Evolutionary conservation across 139 green algal species (phyloP), one percentile per base, ranked within the genome.

Genomic region (Yamagishiella unicocca): DNA sequence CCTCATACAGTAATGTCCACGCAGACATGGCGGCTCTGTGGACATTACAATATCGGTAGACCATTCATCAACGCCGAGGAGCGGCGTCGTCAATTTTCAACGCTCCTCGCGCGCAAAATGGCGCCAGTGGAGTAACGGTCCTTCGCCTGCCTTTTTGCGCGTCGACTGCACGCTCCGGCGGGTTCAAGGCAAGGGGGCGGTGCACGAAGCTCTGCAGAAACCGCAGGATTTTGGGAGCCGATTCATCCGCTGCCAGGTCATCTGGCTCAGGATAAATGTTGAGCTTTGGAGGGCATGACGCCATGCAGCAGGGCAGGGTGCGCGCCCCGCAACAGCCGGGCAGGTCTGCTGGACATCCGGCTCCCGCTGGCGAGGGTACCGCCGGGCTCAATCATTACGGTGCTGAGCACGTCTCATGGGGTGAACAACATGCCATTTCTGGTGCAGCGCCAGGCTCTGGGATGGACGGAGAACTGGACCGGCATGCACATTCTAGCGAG

Each of bases 31-130:
- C 66, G 66, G 66, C 66, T 35, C 66, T 74, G 31, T 35, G 66
- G n/a, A n/a, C n/a, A n/a, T n/a, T n/a, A n/a, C n/a, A n/a, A 46
- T 74, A 74, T 45, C 66, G 66, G 33, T 74, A 74, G 66, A 21
- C 66, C 22, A n/a, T n/a, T n/a, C n/a, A 74, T 74, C 66, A 74
- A 45, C 66, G 66, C 45, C 66, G 66, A 35, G 22, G 31, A 46
- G 31, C 66, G 66, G 31, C 64, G 66, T 74, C 33, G n/a, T 42
- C 35, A n/a, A n/a, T n/a, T 71, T 71, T 27, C 62, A 38, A 3
- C 2, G 62, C 19, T 33, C 62, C 14, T 46, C 33, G 31, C 35
- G 19, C 29, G 31, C 4, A 35, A 46, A 74, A 74, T 46, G 66
- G 7, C 9, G 21, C 25, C 33, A 45, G 31, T 74, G 25, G 4